Evolutionary conservation across 2,329 filamentous ascomycete species (phyloP), one percentile per base, ranked within the genome.

Genomic region (Sordariomycetes sp.): DNA sequence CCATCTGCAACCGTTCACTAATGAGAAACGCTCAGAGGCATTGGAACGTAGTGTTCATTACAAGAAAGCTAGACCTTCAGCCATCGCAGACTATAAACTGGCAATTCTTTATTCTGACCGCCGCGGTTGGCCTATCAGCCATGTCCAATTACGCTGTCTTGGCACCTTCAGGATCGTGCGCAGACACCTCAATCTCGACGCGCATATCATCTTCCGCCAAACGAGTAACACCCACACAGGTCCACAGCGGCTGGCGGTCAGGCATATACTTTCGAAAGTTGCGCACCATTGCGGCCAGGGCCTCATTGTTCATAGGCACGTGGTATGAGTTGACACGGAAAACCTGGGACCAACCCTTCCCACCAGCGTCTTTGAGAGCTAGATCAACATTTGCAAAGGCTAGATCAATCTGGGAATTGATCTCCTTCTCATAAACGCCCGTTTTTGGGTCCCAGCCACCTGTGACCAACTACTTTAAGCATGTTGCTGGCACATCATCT

Each of bases 351-450:
- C 66, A 72, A 6, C 68, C 70, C 34, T 69, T 63, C 0, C 68
- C 70, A 2, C 74, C 73, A 0, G 68, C 70, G 3, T 59, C 39
- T 32, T 58, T 61, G 2, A 77, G 49, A 6, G 48, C 53, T 2
- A 57, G 45, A 3, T 78, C 67, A 4, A 77, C 66, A 36, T 77
- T 78, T 0, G 46, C 45, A 42, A 78, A 77, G 0, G 71, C 66
- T 39, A 62, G 54, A 33, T 65, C 62, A 31, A 71, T 63, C 34
- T 70, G 53, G 0, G 52, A 53, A 21, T 58, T 54, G 21, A 64
- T 48, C 8, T 61, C 52, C 3, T 41, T 42, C 35, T 45, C 32
- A 55, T 60, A 20, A 2, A 30, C 30, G 3, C 39, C 38, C 0
- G 42, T 42, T 5, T 40, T 15, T 2, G 39, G 40, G 2, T 46